A percentile compares a stretch with the other conserved stretches of the same genome.
These are phyloP conservation scores for Amphicarpaea edgeworthii DNA, from an alignment of 306 rosid species.

Conservation along the genomic window DNA sequence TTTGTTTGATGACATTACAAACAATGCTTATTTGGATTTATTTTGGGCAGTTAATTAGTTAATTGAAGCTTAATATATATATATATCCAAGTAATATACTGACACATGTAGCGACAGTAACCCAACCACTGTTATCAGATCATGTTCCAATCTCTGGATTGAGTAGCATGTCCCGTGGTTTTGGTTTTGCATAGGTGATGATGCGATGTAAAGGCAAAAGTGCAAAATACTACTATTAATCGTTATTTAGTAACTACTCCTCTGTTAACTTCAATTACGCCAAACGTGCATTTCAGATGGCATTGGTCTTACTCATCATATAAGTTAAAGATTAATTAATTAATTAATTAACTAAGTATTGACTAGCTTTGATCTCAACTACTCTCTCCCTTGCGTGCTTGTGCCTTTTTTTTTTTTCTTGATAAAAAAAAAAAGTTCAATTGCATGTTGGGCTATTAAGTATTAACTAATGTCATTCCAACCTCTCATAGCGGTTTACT, in stretches of 20 bases:
- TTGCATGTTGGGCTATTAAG: conserved; percentile 36
- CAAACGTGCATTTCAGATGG: not conserved
- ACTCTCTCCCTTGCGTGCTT: conserved; percentile 10
- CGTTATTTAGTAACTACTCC: not conserved
- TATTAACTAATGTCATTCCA: conserved; percentile 33
- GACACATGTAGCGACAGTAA: not conserved
- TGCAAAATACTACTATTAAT: not conserved
- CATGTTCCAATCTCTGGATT: conserved; percentile 18
- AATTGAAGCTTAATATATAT: conserved; percentile 28
- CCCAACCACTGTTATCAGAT: conserved; percentile 17
- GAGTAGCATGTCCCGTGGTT: conserved; percentile 30
- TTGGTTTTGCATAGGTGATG: conserved; percentile 29
- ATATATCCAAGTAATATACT: not conserved
- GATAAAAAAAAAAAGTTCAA: not conserved
- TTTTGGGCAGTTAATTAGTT: conserved; percentile 24
- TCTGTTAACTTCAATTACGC: conserved; percentile 11
- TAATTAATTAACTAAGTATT: no score
- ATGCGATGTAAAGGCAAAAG: conserved; percentile 16
- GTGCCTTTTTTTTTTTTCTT: conserved; percentile 16
- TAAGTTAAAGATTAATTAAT: not conserved
- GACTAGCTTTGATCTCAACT: conserved; percentile 2
- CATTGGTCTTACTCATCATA: conserved; percentile 6
- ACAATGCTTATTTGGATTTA: conserved; percentile 12
- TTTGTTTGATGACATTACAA: conserved; percentile 22
- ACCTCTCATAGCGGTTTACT: conserved; percentile 1